Base-by-base conservation (phyloP, 345 rosid genomes). In the Cardiospermum halicacabum region DNA sequence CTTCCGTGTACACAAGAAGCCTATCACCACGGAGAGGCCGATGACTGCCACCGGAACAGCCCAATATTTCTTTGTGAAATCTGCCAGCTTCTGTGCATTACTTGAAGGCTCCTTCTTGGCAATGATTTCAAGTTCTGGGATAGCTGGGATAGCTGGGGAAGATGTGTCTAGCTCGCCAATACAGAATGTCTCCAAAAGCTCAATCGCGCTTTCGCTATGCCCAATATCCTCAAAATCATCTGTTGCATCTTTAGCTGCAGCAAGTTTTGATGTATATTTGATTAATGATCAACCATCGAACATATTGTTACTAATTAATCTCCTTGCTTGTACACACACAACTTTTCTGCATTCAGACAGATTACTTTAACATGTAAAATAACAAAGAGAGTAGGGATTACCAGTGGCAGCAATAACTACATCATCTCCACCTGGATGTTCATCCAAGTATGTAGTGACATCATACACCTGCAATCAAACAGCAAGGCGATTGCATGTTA, bases 371-470 rank as follows among this genome's bases (percentile, higher is more conserved):
- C 6, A 34, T 25, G 8, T 40, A 36, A 53, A 9, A 16, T 28
- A 49, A 25, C 27, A 40, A 19, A 13, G 37, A 22, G 22, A 18
- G 59, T 60, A 72, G 43, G 7, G 47, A 36, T 10, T 86, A 90
- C 97, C 96, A 2, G 89, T 77, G 48, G 71, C 81, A 28, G 70
- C 89, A 55, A 93, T 84, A 69, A 93, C 73, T 36, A 90, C 92
- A 76, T 93, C 96, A 40, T 93, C 96, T 69, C 98, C 98, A 13
- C 98, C 97, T 2, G 96, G 98, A 67, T 90, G 98, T 43, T 90
- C 97, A 31, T 93, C 97, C 84, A 88, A 72, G 60, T 90, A 90
- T 1, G 96, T 76, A 70, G 81, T 74, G 63, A 93, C 88, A 62
- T 93, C 92, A 67, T 93, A 90, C 3, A 93, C 92, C 98, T 89